Percentiles rank a stretch among this genome's conserved stretches.
These are phyloP conservation scores for Filobasidium wieringae DNA, from an alignment of 768 basidiomycete genomes.

Conservation along the genomic window DNA sequence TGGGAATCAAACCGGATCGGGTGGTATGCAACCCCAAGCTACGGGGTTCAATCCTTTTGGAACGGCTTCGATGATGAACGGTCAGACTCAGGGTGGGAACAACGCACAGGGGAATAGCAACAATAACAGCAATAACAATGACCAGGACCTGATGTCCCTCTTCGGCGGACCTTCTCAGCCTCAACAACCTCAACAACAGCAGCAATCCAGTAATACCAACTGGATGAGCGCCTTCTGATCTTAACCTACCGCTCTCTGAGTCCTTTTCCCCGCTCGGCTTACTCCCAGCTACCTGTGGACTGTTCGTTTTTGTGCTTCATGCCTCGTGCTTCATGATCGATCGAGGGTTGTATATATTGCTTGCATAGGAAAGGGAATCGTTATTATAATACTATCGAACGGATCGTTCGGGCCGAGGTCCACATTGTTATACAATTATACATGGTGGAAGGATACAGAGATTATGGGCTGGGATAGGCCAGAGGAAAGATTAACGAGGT, in stretches of 20 bases:
- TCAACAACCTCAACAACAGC: background rate
- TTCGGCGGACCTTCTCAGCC: background rate
- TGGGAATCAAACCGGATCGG: background rate
- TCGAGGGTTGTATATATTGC: too few species aligned
- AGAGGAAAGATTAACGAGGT: background rate
- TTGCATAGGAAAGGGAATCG: too few species aligned
- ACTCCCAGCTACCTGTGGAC: too few species aligned
- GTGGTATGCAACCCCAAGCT: background rate
- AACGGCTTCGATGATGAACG: background rate
- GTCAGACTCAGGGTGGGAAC: background rate
- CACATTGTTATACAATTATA: too few species aligned
- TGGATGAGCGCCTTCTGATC: conserved; percentile 8
- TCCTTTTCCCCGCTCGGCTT: too few species aligned
- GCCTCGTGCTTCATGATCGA: too few species aligned
- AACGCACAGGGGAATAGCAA: background rate
- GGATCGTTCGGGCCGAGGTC: too few species aligned
- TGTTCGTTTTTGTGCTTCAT: too few species aligned
- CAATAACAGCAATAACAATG: background rate
- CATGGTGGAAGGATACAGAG: too few species aligned
- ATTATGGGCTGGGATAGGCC: too few species aligned
- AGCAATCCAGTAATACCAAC: background rate
- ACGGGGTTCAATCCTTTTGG: conserved; percentile 13
- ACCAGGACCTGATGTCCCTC: conserved; percentile 5
- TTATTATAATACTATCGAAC: too few species aligned
- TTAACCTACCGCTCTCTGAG: too few species aligned